phyloP scores from a whole-genome alignment of 257 asterid genomes.

The Solanum bukasovii region DNA sequence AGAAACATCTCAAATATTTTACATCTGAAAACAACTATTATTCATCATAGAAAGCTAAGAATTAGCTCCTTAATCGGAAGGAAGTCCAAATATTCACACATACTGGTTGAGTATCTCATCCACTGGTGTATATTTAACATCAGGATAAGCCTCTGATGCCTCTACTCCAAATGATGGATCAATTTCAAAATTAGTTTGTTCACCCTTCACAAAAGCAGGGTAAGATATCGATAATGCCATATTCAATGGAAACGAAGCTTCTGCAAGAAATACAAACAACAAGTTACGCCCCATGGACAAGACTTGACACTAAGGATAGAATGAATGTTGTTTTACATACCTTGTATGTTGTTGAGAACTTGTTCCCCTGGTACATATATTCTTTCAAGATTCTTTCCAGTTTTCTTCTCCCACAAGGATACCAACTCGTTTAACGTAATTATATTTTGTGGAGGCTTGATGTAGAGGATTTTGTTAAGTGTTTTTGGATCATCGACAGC shows the following conservation, averaged over 20 bases:
- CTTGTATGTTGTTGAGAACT: constrained; percentile 44
- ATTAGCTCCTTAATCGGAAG: background rate
- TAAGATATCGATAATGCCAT: constrained; percentile 33
- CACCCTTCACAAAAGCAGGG: constrained; percentile 46
- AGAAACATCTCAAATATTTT: background rate
- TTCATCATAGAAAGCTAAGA: background rate
- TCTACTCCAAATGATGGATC: constrained; percentile 49
- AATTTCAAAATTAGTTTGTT: constrained; percentile 42
- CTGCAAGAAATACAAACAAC: constrained; percentile 15
- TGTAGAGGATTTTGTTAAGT: constrained; percentile 46
- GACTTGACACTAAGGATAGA: no score
- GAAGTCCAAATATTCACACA: background rate
- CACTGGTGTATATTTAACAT: constrained; percentile 57
- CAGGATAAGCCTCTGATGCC: constrained; percentile 62
- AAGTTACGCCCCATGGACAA: background rate
- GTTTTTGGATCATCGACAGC: constrained; percentile 65
- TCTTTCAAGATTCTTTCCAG: constrained; percentile 51
- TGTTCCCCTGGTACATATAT: constrained; percentile 41
- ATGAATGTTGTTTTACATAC: constrained; percentile 1
- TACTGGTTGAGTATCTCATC: constrained; percentile 35
- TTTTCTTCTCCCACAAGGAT: constrained; percentile 70
- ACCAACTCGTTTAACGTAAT: constrained; percentile 41
- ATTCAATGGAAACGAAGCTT: constrained; percentile 35
- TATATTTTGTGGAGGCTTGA: constrained; percentile 47
- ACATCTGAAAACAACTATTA: background rate